These are phyloP conservation scores for Diaporthe sp. DNA, from an alignment of 2,329 filamentous ascomycete species.

Conservation along the genomic window DNA sequence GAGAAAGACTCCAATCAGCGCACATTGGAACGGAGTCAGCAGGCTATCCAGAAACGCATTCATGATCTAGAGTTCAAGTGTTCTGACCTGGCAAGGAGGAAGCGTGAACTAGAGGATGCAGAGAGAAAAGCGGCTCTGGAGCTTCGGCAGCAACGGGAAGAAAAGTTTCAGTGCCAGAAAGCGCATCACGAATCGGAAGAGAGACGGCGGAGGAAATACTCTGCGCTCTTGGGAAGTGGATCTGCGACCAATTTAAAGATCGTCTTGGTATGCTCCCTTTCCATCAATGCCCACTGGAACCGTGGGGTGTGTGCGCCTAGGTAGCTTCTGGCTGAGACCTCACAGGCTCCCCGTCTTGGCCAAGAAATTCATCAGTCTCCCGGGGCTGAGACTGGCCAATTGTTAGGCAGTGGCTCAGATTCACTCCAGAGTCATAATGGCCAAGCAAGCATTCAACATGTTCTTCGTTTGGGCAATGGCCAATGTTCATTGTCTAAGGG, in stretches of 20 bases:
- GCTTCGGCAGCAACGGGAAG: not conserved
- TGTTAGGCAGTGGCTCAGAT: not conserved
- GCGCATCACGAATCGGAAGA: not conserved
- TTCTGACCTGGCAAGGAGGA: not conserved
- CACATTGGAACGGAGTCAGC: not conserved
- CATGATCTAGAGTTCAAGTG: not conserved
- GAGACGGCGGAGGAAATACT: not conserved
- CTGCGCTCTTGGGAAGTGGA: not conserved
- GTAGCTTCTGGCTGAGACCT: not conserved
- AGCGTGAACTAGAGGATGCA: not conserved
- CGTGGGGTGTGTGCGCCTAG: too few relatives aligned
- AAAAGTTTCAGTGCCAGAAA: not conserved
- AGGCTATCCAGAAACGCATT: not conserved
- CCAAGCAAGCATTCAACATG: not conserved
- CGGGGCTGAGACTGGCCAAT: not conserved
- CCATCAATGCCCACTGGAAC: not conserved
- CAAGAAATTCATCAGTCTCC: too few relatives aligned
- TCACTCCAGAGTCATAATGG: not conserved
- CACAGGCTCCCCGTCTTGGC: not conserved
- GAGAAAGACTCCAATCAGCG: slow-evolving; percentile 1
- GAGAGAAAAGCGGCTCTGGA: not conserved
- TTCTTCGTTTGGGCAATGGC: not conserved
- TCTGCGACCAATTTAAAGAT: not conserved
- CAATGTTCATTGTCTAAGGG: not conserved
- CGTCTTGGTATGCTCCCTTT: not conserved